Conservation (phyloP, 805 yeast genomes). For the Candida succiphila region DNA sequence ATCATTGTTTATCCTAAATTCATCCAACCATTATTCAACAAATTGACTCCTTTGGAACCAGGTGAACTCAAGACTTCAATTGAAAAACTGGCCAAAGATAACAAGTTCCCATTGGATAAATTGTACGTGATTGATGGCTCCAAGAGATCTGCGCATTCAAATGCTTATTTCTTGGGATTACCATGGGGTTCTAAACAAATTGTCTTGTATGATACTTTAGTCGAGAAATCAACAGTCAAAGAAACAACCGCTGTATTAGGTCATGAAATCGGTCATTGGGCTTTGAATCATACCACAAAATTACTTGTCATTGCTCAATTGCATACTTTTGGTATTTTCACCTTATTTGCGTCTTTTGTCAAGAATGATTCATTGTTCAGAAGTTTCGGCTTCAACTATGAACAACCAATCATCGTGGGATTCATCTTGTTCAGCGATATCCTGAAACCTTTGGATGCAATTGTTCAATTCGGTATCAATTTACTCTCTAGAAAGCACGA, state of each 20-base stretch:
- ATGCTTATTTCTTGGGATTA: constrained; percentile 91
- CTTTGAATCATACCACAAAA: constrained; percentile 75
- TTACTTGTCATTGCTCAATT: constrained; percentile 56
- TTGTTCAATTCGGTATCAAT: constrained; percentile 57
- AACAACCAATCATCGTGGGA: constrained; percentile 72
- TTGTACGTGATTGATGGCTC: constrained; percentile 94
- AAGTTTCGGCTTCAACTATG: constrained; percentile 64
- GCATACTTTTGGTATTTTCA: constrained; percentile 55
- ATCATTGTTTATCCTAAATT: constrained; percentile 75
- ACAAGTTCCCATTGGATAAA: constrained; percentile 79
- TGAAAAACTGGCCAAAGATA: constrained; percentile 64
- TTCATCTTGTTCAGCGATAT: constrained; percentile 72
- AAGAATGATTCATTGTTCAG: constrained; percentile 68
- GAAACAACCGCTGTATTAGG: constrained; percentile 93
- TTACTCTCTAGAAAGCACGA: constrained; percentile 77
- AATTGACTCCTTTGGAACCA: constrained; percentile 78
- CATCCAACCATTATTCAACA: constrained; percentile 90
- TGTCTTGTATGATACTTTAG: constrained; percentile 86
- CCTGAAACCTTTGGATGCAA: constrained; percentile 66
- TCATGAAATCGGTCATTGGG: constrained; percentile 99
- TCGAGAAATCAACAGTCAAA: constrained; percentile 61
- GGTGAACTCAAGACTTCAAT: constrained; percentile 81
- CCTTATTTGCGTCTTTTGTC: constrained; percentile 71
- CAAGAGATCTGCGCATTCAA: constrained; percentile 90
- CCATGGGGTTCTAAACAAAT: constrained; percentile 93